Percentiles rank a stretch among this genome's conserved stretches.
Conservation (phyloP, 345 rosid species). For the Melastoma malabathricum region DNA sequence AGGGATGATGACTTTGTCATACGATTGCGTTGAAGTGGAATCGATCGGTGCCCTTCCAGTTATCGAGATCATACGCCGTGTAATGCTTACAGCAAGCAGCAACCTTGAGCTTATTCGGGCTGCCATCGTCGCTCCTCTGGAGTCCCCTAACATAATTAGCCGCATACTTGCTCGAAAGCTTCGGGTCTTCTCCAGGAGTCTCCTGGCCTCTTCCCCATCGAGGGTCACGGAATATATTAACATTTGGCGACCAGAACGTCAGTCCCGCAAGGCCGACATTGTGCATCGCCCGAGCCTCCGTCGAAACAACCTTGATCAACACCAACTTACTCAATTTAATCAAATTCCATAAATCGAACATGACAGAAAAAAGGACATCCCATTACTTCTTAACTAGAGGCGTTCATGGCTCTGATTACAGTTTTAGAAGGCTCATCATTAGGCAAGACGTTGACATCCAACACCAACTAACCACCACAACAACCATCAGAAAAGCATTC, state of each 20-base stretch:
- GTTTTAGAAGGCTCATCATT: too few species aligned
- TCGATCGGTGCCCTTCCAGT: conserved; percentile 23
- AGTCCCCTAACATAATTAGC: conserved; percentile 36
- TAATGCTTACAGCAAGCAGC: conserved; percentile 35
- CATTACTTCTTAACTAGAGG: too few species aligned
- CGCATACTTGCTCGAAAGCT: conserved; percentile 25
- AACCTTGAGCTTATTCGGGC: conserved; percentile 21
- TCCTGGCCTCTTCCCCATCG: conserved; percentile 49
- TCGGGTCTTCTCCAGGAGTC: conserved; percentile 42
- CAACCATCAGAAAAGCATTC: too few species aligned
- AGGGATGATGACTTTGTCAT: background rate
- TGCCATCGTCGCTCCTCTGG: conserved; percentile 13
- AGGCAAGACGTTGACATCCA: too few species aligned
- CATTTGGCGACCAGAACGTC: conserved; percentile 47
- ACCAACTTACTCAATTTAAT: too few species aligned
- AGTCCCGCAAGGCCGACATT: conserved; percentile 28
- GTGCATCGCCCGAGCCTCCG: conserved; percentile 36
- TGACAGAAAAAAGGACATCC: too few species aligned
- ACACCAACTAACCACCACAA: too few species aligned
- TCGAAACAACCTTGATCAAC: conserved; percentile 21
- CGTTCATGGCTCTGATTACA: too few species aligned
- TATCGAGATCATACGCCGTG: conserved; percentile 34
- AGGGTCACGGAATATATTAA: conserved; percentile 38
- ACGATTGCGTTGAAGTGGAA: conserved; percentile 30
- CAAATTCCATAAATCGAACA: too few species aligned